Base-by-base conservation (phyloP, 768 basidiomycete genomes). In the Daedalea quercina region DNA sequence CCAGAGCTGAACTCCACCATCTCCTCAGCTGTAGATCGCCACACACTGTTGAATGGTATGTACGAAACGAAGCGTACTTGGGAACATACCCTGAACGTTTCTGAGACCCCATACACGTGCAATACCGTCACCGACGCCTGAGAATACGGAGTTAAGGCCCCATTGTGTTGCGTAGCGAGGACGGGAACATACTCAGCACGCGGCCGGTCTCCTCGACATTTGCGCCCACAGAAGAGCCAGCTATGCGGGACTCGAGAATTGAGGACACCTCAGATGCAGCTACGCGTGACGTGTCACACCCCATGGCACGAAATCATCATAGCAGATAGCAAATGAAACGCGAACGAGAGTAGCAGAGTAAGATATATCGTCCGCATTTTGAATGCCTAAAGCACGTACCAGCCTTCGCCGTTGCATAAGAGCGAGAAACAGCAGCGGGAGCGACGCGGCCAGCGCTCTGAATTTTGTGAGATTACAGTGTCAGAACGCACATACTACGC, bases 1-100 rank as follows among this genome's bases (percentile, higher is more conserved):
- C 96, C 96, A 48, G 96, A 98, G 47, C 95, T 92, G 83, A 99
- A 99, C 82, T 99, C 96, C 82, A 99, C 96, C 96, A 99, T 99
- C 85, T 99, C 96, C 77, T 99, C 96, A 76, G 87, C 87, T 94
- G 73, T 46, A 51, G 59, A 33, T 19, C 19, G 25, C 42, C 47
- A 44, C 53, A 51, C 54, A 60, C 50, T 54, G 54, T 63, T 55
- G 58, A 68, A 55, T 9, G 23, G 26, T 24, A 11, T 1, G 24
- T 54, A 24, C 19, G 48, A 40, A 43, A 62, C 52, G 56, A 25
- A 47, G 51, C 51, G 49, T 44, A 52, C 44, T 42, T 48, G 26
- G 37, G 33, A 50, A 64, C 72, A 53, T 64, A 93, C 92, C 93
- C 78, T 98, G 96, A 66, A 99, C 96, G 70, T 99, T 99, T 76